Base-by-base conservation (phyloP, 441 rosid genomes). In the Bocquillonia castaneifolia region DNA sequence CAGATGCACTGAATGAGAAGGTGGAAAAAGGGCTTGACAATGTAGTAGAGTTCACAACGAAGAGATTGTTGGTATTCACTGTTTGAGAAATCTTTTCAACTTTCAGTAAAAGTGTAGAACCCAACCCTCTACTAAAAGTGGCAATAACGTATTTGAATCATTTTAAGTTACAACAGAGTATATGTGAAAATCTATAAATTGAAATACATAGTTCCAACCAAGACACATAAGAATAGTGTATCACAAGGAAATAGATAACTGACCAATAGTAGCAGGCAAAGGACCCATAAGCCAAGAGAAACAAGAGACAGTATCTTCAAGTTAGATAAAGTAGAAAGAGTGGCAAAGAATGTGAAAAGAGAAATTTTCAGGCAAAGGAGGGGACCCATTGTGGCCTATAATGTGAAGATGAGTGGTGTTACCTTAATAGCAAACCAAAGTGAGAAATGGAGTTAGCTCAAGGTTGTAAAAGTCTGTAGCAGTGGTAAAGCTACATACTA, bases 1-100 rank as follows among this genome's bases (percentile, higher is more conserved):
- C 97, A 15, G 95, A 64, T 64, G 93, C 96, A 78, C 91, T 89
- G 82, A 93, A 91, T 0, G 97, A 88, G 71, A 89, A 82, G 14
- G 80, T 78, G 2, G 97, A 92, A 53, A 93, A 84, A 31, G 97
- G 96, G 78, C 81, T 64, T 42, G 98, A 84, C 65, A 93, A 78
- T 44, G 88, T 82, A 75, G 88, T 70, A 6, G 88, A 71, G 79
- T 93, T 93, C 70, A 81, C 88, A 61, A 93, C 80, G 44, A 80
- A 58, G 62, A 81, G 84, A 69, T 55, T 85, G 75, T 76, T 70
- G 22, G 86, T 58, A 70, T 91, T 85, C 39, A 93, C 85, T 23
- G 78, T 63, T 77, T 91, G 99, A 55, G 69, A 72, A 66, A 93
- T 93, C 60, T 72, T 85, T 72, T 89, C 81, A 59, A 91, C 84